Percentiles rank a stretch among this genome's conserved stretches.
phyloP scores from a whole-genome alignment of 2,329 filamentous ascomycete genomes.

The Ascochyta viciae-villosae region DNA sequence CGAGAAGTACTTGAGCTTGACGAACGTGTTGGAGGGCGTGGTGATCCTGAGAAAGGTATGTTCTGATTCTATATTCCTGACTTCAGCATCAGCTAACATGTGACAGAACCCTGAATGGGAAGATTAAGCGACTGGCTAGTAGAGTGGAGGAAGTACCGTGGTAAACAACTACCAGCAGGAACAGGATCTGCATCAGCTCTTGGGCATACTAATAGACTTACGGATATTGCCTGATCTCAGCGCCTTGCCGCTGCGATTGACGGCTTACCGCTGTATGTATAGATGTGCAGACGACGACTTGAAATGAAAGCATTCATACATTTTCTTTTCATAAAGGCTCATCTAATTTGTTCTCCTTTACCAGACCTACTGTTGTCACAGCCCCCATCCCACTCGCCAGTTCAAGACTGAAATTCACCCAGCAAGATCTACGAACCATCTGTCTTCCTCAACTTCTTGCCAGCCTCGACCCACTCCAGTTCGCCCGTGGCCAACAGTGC shows the following conservation, averaged over 20 bases:
- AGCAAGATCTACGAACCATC: background rate
- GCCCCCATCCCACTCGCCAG: too few relatives aligned
- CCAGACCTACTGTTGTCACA: too few relatives aligned
- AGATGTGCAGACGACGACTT: constrained; percentile 33
- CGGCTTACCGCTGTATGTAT: constrained; percentile 37
- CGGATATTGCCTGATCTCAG: constrained; percentile 23
- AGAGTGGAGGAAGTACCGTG: constrained; percentile 4
- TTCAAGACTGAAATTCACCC: too few relatives aligned
- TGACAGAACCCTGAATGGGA: constrained; percentile 56
- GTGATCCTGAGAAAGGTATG: constrained; percentile 96
- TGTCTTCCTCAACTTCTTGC: background rate
- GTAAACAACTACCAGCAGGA: constrained; percentile 12
- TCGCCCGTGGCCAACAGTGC: background rate
- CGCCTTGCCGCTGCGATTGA: constrained; percentile 3
- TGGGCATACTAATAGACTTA: constrained; percentile 40
- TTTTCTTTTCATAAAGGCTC: background rate
- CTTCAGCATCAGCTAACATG: constrained; percentile 20
- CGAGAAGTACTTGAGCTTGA: constrained; percentile 93
- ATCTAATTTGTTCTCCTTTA: background rate
- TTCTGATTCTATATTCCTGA: background rate
- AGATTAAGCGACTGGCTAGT: constrained; percentile 36
- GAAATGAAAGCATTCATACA: constrained; percentile 37
- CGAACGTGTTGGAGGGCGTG: constrained; percentile 88
- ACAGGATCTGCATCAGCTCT: constrained; percentile 25
- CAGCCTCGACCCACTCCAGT: background rate